A percentile compares a stretch with the other conserved stretches of the same genome.
phyloP scores from a whole-genome alignment of 345 rosid genomes.

The Punica granatum region DNA sequence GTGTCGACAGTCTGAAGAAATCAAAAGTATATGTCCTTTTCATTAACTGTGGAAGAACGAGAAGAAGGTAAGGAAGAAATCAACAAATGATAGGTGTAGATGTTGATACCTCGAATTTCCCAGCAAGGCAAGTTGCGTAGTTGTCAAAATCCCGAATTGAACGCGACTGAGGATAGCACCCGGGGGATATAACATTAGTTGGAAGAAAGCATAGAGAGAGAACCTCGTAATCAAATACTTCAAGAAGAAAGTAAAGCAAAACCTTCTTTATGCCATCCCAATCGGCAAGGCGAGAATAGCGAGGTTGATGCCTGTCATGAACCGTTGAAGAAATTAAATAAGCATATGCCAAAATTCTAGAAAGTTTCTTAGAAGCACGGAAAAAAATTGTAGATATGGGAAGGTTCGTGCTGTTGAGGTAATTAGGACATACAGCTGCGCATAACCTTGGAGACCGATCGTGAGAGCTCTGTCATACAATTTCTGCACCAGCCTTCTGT shows the following conservation, averaged over 20 bases:
- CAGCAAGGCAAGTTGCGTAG: conserved; percentile 74
- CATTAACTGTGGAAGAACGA: not conserved
- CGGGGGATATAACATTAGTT: conserved; percentile 11
- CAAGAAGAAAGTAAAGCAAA: conserved; percentile 13
- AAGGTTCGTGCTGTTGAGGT: conserved; percentile 6
- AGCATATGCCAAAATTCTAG: not conserved
- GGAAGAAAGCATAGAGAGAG: not conserved
- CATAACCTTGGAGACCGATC: conserved; percentile 89
- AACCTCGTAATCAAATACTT: conserved; percentile 2
- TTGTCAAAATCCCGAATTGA: conserved; percentile 81
- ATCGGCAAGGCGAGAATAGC: conserved; percentile 71
- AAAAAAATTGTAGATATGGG: not conserved
- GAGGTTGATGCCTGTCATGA: conserved; percentile 75
- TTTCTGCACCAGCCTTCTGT: conserved; percentile 60
- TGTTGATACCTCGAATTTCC: conserved; percentile 68
- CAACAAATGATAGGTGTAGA: conserved; percentile 5
- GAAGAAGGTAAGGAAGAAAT: conserved; percentile 10
- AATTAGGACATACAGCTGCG: conserved; percentile 59
- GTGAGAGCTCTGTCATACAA: conserved; percentile 78
- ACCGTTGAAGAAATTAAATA: conserved; percentile 9
- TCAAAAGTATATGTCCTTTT: not conserved
- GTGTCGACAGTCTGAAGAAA: conserved; percentile 73
- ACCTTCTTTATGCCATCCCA: conserved; percentile 96
- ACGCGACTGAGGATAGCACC: conserved; percentile 47
- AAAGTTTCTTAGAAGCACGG: not conserved